These are phyloP conservation scores for Rhizophlyctis rosea DNA, from an alignment of 192 early-diverging fungal genomes.

Conservation along the genomic window DNA sequence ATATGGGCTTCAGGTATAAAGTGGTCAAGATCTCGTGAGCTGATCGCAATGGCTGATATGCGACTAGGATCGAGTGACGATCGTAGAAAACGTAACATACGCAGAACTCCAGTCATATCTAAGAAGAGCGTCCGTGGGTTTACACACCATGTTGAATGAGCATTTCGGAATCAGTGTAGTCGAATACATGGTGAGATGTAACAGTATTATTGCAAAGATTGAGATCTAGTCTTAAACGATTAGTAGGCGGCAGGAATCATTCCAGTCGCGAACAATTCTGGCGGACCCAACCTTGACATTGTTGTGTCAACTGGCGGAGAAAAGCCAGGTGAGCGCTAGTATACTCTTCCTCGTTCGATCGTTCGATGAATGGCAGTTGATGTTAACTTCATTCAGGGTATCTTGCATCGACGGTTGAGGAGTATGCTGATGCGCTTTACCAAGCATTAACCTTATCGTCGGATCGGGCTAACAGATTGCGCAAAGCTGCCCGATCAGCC, in stretches of 20 bases:
- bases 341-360: not conserved
- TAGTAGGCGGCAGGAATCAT: conserved; percentile 76
- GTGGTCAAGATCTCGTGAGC: no score
- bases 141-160: conserved; percentile 98
- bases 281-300: conserved; percentile 85
- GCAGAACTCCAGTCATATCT: conserved; percentile 62
- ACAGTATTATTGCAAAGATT: not conserved
- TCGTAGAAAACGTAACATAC: conserved; percentile 83
- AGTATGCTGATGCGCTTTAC: conserved; percentile 64
- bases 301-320: conserved; percentile 28
- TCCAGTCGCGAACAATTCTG: conserved; percentile 77
- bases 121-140: conserved; percentile 62
- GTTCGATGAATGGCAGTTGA: not conserved
- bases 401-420: conserved; percentile 42
- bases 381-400: conserved; percentile 19
- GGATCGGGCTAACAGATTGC: conserved; percentile 44
- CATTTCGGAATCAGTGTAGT: conserved; percentile 98
- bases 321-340: conserved; percentile 15
- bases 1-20: no score
- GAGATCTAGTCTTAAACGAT: not conserved
- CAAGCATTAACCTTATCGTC: conserved; percentile 43
- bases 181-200: conserved; percentile 87
- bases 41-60: no score
- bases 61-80: conserved; percentile 71
- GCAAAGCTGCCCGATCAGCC: conserved; percentile 56